Percentiles rank a stretch among this genome's conserved stretches.
phyloP scores from a whole-genome alignment of 257 asterid genomes.

The Solanum arcanum region DNA sequence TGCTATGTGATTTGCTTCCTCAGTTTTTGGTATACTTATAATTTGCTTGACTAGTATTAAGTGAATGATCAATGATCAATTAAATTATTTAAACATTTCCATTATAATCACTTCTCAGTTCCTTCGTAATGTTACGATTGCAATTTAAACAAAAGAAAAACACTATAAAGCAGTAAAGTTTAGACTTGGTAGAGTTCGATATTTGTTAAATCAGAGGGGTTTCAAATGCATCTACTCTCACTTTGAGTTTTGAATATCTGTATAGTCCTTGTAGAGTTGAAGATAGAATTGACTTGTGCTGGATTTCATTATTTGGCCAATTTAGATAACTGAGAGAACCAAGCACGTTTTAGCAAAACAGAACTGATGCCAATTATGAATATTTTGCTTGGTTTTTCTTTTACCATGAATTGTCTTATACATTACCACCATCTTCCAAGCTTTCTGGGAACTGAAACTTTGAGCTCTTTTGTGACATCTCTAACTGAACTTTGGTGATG shows the following conservation, averaged over 20 bases:
- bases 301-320: not conserved
- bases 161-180: not conserved
- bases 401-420: not conserved
- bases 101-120: not conserved
- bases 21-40: not conserved
- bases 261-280: not conserved
- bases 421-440: not conserved
- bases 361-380: not conserved
- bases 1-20: not conserved
- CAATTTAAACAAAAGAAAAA: not conserved
- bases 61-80: not conserved
- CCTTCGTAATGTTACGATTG: not conserved
- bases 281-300: not conserved
- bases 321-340: not conserved
- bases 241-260: not conserved
- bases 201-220: not conserved
- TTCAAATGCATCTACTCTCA: not conserved
- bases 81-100: not conserved
- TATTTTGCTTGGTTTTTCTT: not conserved
- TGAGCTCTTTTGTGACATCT: not conserved
- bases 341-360: not conserved
- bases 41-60: not conserved
- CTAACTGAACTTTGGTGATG: conserved; percentile 1
- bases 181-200: not conserved
- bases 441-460: not conserved